phyloP scores from a whole-genome alignment of 129 eudicot genomes.

The Lactuca sativa region DNA sequence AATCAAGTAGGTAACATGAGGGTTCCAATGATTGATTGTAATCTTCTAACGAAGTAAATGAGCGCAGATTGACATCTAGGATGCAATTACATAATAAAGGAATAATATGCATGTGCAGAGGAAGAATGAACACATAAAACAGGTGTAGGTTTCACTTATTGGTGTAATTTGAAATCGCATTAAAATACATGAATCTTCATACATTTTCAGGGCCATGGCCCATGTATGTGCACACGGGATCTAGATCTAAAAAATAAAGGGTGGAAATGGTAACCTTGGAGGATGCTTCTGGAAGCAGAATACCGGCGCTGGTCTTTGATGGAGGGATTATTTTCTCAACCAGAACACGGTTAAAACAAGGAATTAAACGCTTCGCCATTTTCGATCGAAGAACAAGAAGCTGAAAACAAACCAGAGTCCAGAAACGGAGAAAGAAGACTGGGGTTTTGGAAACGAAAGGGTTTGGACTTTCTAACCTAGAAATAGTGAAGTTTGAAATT shows the following conservation, averaged over 20 bases:
- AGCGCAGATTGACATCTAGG: not conserved
- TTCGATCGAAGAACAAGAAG: slow-evolving; percentile 15
- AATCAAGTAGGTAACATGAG: no score
- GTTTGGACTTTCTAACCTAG: slow-evolving; percentile 7
- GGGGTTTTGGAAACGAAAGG: slow-evolving; percentile 12
- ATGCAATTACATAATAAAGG: not conserved
- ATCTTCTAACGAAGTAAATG: no score
- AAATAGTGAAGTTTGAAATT: not conserved
- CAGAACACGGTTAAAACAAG: slow-evolving; percentile 50
- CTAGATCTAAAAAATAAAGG: not conserved
- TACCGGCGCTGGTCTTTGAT: slow-evolving; percentile 52
- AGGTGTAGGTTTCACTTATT: not conserved
- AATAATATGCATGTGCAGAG: not conserved
- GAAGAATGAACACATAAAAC: not conserved
- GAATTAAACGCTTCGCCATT: slow-evolving; percentile 65
- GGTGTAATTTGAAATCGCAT: not conserved
- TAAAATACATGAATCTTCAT: not conserved
- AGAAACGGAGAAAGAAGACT: slow-evolving; percentile 10
- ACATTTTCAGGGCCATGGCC: not conserved
- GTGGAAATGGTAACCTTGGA: slow-evolving; percentile 37
- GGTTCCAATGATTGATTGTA: no score
- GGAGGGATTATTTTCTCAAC: slow-evolving; percentile 58
- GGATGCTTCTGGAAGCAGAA: slow-evolving; percentile 59
- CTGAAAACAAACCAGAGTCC: not conserved
- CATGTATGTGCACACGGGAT: not conserved